Base-by-base conservation (phyloP, 2,329 filamentous ascomycete genomes). In the Paracoccidioides lutzii region DNA sequence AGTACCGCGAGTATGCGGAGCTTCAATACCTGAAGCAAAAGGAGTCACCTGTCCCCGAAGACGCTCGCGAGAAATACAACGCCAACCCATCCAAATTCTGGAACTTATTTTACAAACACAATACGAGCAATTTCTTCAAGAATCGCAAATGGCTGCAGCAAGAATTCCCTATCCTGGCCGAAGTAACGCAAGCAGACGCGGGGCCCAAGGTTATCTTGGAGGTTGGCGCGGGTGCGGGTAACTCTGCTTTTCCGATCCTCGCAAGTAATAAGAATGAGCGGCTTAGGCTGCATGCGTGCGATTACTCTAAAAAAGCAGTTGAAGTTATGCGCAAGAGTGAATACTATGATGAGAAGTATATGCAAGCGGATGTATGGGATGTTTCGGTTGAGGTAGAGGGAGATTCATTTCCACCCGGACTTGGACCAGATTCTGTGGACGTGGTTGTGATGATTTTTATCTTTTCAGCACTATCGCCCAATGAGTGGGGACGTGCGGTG, bases 101-200 rank as follows among this genome's bases (percentile, higher is more conserved):
- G 93, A 93, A 98, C 66, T 75, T 87, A 55, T 98, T 98, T 74
- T 98, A 98, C 77, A 90, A 93, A 73, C 95, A 97, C 75, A 97
- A 98, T 73, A 88, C 87, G 22, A 81, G 85, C 65, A 97, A 97
- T 67, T 98, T 98, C 74, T 98, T 98, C 82, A 98, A 98, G 74
- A 87, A 98, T 68, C 82, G 93, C 60, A 97, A 97, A 70, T 98
- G 93, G 93, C 76, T 98, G 37, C 85, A 87, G 61, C 91, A 97
- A 70, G 93, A 98, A 70, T 98, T 98, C 61, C 93, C 93, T 0
- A 75, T 97, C 3, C 75, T 98, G n/a, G 81, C 79, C 30, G 80
- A 87, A 57, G 79, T 95, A 52, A 91, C 87, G 10, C 75, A 78
- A 56, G 79, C 82, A 59, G 83, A 83, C 57, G 83, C 85, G 2